A percentile compares a stretch with the other conserved stretches of the same genome.
Conservation (phyloP, 2,329 filamentous ascomycete species). For the Calonectria hongkongensis region DNA sequence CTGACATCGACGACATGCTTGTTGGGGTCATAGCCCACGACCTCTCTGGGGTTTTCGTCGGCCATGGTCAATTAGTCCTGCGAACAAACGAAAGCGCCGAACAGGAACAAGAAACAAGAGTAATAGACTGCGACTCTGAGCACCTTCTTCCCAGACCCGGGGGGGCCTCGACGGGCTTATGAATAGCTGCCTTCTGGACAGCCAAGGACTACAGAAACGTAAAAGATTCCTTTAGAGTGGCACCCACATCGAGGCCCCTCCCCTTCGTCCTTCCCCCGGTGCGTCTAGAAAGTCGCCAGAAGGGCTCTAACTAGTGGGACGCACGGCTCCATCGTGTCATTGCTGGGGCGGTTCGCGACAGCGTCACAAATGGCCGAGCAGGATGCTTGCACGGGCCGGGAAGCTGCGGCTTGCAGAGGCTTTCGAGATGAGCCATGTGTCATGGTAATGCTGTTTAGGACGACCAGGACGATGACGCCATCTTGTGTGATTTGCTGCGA, state of each 20-base stretch:
- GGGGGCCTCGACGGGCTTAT: slow-evolving; percentile 35
- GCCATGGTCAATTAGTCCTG: slow-evolving; percentile 44
- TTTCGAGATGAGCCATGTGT: slow-evolving; percentile 38
- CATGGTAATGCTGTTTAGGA: slow-evolving; percentile 41
- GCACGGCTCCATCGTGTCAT: slow-evolving; percentile 43
- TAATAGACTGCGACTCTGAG: background rate
- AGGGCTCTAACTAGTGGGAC: slow-evolving; percentile 41
- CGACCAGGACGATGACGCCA: slow-evolving; percentile 56
- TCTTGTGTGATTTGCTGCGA: slow-evolving; percentile 53
- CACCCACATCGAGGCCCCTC: background rate
- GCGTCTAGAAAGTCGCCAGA: slow-evolving; percentile 53
- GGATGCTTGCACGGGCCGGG: slow-evolving; percentile 28
- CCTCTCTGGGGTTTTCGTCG: slow-evolving; percentile 44
- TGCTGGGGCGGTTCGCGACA: slow-evolving; percentile 36
- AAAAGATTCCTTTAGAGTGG: slow-evolving; percentile 31
- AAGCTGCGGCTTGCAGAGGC: slow-evolving; percentile 33
- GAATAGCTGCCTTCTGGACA: slow-evolving; percentile 17
- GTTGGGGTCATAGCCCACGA: slow-evolving; percentile 38
- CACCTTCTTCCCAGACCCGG: background rate
- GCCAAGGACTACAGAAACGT: slow-evolving; percentile 23
- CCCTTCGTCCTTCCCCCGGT: background rate
- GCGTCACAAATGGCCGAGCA: slow-evolving; percentile 44
- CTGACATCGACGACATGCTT: slow-evolving; percentile 37
- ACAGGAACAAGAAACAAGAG: background rate
- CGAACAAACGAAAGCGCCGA: background rate